Percentiles rank a stretch among this genome's conserved stretches.
phyloP scores from a whole-genome alignment of 805 yeast genomes.

The Nakazawaea anatomiae region DNA sequence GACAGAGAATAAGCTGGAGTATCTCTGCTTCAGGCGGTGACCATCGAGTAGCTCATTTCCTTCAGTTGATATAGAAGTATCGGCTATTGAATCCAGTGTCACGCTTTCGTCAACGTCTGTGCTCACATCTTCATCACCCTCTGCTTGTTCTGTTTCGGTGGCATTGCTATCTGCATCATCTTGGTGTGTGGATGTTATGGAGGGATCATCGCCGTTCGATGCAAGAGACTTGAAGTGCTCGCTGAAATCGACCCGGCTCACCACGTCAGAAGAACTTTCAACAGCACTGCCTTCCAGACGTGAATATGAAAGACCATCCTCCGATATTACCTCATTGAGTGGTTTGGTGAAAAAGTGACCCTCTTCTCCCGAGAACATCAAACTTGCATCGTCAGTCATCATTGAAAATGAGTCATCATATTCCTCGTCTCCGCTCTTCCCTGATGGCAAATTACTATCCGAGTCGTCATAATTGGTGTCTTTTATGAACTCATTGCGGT shows the following conservation, averaged over 20 bases:
- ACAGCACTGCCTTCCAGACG: too few relatives aligned
- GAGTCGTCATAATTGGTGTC: conserved; percentile 34
- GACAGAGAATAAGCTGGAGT: conserved; percentile 4
- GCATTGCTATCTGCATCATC: conserved; percentile 6
- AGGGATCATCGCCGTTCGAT: not conserved
- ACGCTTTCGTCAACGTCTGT: conserved; percentile 5
- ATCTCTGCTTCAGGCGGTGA: not conserved
- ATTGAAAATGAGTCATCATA: conserved; percentile 14
- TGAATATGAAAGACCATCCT: not conserved
- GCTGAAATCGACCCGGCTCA: not conserved
- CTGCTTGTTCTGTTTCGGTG: conserved; percentile 4
- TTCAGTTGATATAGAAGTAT: not conserved
- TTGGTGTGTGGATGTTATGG: conserved; percentile 1
- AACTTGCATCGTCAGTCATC: conserved; percentile 6
- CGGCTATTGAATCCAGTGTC: not conserved
- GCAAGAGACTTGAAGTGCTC: not conserved
- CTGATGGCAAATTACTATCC: conserved; percentile 17
- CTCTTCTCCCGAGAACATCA: conserved; percentile 23
- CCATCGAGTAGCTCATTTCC: not conserved
- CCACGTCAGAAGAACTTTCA: conserved; percentile 17
- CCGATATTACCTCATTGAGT: conserved; percentile 19
- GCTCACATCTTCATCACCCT: conserved; percentile 1
- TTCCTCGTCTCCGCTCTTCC: conserved; percentile 19
- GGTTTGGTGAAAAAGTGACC: conserved; percentile 23
- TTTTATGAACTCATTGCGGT: conserved; percentile 41